Percentiles rank a stretch among this genome's conserved stretches.
Evolutionary conservation across 1,139 yeast species (phyloP).

Genomic region (Zygoascus sp.): DNA sequence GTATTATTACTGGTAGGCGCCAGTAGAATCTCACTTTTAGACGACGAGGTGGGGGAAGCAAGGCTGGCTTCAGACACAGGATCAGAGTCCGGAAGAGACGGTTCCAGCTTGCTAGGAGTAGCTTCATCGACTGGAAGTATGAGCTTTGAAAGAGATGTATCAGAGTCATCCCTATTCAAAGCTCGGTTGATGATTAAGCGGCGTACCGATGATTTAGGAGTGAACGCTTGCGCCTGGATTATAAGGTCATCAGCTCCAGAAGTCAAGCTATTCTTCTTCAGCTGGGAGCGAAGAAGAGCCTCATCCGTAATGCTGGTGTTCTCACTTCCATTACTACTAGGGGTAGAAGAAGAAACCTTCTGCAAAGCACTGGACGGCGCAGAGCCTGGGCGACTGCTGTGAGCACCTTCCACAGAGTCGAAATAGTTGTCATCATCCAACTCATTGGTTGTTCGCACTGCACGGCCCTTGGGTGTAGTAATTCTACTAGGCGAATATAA

Average conservation of each 20-base stretch:
- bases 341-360: conserved; percentile 1
- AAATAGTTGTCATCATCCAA: not conserved
- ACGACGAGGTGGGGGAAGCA: not conserved
- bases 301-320: not conserved
- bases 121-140: not conserved
- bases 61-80: not conserved
- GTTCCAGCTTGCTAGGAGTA: not conserved
- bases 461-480: conserved; percentile 2
- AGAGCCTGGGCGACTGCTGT: not conserved
- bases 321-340: not conserved
- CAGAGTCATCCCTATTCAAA: not conserved
- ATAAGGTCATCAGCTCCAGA: conserved; percentile 61
- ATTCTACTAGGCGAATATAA: conserved; percentile 12
- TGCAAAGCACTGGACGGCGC: not conserved
- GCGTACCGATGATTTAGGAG: conserved; percentile 57
- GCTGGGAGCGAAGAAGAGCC: not conserved
- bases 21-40: too few species aligned
- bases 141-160: not conserved
- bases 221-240: conserved; percentile 65
- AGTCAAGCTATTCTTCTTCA: conserved; percentile 23
- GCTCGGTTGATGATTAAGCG: conserved; percentile 48
- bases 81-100: not conserved
- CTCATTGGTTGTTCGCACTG: not conserved
- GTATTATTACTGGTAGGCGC: not conserved
- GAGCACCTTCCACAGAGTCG: conserved; percentile 2